Percentiles rank a stretch among this genome's conserved stretches.
Conservation (phyloP, 2,329 filamentous ascomycete species). For the Trichoderma sp. region DNA sequence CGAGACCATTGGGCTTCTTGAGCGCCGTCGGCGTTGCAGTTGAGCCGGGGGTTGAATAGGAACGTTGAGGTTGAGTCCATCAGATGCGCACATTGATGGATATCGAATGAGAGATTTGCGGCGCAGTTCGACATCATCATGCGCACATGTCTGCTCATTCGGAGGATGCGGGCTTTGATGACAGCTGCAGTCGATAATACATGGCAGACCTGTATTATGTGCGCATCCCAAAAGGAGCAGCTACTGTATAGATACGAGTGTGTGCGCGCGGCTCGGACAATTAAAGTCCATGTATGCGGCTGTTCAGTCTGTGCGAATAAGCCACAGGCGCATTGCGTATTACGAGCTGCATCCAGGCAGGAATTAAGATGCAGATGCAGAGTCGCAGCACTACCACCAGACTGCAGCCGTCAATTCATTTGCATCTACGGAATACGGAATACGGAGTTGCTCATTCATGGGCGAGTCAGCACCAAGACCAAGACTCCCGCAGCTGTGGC, state of each 20-base stretch:
- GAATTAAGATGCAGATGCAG: not conserved
- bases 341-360: not conserved
- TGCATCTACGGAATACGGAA: not conserved
- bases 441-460: not conserved
- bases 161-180: not conserved
- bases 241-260: not conserved
- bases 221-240: not conserved
- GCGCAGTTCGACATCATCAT: not conserved
- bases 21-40: conserved; percentile 13
- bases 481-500: not conserved
- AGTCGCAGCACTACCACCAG: not conserved
- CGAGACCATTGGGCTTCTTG: not conserved
- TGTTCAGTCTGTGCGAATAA: not conserved
- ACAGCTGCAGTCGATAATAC: not conserved
- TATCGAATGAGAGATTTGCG: not conserved
- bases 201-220: not conserved
- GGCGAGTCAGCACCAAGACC: not conserved
- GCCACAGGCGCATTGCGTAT: not conserved
- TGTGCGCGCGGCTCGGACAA: not conserved
- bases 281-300: not conserved
- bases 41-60: not conserved
- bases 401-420: not conserved
- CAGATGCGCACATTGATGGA: not conserved
- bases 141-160: not conserved
- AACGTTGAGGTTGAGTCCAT: not conserved